Conservation (phyloP, 352 stramenopile genomes). For the Globisporangium camurandrum region DNA sequence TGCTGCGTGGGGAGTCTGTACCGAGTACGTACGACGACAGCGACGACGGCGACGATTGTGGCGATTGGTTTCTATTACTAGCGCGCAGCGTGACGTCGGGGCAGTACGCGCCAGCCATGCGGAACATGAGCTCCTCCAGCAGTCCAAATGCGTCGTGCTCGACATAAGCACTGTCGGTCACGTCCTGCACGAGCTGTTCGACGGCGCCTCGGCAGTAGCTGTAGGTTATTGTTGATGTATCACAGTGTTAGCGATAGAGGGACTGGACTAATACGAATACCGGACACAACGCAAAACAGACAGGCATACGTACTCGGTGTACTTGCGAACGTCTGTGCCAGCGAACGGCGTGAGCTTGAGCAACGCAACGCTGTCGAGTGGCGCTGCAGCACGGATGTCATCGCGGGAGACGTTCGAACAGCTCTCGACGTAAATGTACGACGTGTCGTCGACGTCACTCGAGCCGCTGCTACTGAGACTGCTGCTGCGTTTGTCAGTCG, state of each 20-base stretch:
- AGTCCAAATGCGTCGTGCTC: constrained; percentile 66
- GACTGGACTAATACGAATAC: neutral
- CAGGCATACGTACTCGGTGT: constrained; percentile 51
- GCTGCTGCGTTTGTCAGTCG: constrained; percentile 16
- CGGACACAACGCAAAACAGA: too few relatives aligned
- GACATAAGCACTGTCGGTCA: constrained; percentile 36
- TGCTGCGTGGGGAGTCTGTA: constrained; percentile 19
- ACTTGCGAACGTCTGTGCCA: constrained; percentile 24
- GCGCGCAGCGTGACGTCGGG: too few relatives aligned
- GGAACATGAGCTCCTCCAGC: constrained; percentile 63
- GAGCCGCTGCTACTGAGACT: constrained; percentile 13
- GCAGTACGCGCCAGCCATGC: constrained; percentile 67
- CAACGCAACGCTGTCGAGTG: constrained; percentile 27
- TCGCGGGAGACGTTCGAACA: constrained; percentile 49
- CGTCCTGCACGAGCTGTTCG: constrained; percentile 38
- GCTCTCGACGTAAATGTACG: constrained; percentile 67
- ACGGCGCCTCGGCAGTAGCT: constrained; percentile 40
- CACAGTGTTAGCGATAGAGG: neutral
- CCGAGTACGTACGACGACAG: constrained; percentile 5
- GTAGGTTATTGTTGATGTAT: neutral
- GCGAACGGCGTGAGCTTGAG: constrained; percentile 39
- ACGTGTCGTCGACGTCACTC: constrained; percentile 43
- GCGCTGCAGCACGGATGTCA: constrained; percentile 1
- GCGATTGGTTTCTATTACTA: too few relatives aligned
- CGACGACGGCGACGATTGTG: neutral